A percentile compares a stretch with the other conserved stretches of the same genome.
These are phyloP conservation scores for Mycena chlorophos DNA, from an alignment of 768 basidiomycete genomes.

Conservation along the genomic window DNA sequence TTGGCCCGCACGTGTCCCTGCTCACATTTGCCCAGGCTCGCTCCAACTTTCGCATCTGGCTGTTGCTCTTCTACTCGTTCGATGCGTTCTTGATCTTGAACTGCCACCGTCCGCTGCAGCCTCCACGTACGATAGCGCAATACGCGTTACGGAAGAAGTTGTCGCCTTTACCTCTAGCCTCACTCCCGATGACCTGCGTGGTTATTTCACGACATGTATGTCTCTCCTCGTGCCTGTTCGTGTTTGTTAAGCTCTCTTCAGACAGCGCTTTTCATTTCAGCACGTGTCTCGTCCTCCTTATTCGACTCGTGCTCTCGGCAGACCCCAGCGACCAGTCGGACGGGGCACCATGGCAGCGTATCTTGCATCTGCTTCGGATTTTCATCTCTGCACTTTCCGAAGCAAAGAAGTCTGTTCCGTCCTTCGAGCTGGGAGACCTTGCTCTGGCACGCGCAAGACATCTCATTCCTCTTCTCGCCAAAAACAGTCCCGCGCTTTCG, in stretches of 20 bases:
- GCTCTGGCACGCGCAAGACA: constrained; percentile 19
- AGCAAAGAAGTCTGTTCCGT: constrained; percentile 14
- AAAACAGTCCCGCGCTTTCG: constrained; percentile 17
- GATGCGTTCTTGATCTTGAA: constrained; percentile 18
- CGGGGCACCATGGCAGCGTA: constrained; percentile 17
- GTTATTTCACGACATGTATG: constrained; percentile 20
- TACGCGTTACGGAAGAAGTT: constrained; percentile 19
- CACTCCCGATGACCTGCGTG: constrained; percentile 18
- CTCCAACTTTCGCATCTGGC: constrained; percentile 22
- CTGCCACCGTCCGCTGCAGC: constrained; percentile 15
- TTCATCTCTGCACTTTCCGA: constrained; percentile 19
- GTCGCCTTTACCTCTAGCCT: constrained; percentile 20
- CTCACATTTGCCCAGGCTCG: constrained; percentile 13
- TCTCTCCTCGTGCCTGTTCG: not conserved
- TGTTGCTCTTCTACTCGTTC: constrained; percentile 19
- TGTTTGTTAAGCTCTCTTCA: not conserved
- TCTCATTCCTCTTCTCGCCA: constrained; percentile 21
- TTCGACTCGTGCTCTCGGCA: constrained; percentile 19
- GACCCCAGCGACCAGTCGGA: constrained; percentile 20
- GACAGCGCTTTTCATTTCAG: constrained; percentile 23
- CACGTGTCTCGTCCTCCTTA: constrained; percentile 21
- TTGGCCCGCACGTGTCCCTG: not conserved
- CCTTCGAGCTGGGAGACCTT: constrained; percentile 20
- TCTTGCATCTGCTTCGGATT: constrained; percentile 18
- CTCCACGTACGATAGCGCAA: constrained; percentile 17